Evolutionary conservation across 208 protist genomes (phyloP).

Genomic region (Balamuthia mandrillaris): DNA sequence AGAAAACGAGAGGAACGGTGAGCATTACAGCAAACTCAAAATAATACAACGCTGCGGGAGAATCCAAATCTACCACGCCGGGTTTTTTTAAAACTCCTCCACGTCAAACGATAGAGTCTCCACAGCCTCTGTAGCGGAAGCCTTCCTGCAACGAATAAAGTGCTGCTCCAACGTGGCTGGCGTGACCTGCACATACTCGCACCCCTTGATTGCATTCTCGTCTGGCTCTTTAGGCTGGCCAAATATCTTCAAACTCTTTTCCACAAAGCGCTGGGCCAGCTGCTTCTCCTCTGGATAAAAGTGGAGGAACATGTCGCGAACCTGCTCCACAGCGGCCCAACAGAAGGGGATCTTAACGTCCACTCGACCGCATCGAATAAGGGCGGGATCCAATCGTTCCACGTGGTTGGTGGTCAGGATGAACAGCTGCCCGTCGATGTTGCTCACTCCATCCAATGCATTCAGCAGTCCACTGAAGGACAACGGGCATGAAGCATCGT

Average conservation of each 20-base stretch:
- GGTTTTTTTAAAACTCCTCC: too few species aligned
- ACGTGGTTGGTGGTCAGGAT: constrained; percentile 96
- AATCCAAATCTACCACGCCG: too few species aligned
- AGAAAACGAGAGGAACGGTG: too few species aligned
- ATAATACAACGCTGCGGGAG: too few species aligned
- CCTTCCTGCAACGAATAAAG: constrained; percentile 1
- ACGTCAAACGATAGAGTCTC: too few species aligned
- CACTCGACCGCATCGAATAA: constrained; percentile 88
- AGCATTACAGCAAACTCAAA: too few species aligned
- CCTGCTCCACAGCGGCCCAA: constrained; percentile 71
- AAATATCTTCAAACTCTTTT: too few species aligned
- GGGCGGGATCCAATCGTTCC: constrained; percentile 85
- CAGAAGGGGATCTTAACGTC: constrained; percentile 86
- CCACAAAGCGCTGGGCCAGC: neutral
- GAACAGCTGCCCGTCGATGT: constrained; percentile 86
- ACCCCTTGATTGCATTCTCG: neutral
- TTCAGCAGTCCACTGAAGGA: constrained; percentile 92
- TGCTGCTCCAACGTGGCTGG: neutral
- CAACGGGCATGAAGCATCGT: constrained; percentile 38
- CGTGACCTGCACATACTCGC: too few species aligned
- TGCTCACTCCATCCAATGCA: constrained; percentile 87
- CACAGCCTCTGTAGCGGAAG: neutral
- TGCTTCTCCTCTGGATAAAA: constrained; percentile 65
- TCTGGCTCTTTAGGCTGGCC: too few species aligned
- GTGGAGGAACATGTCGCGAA: constrained; percentile 77